Conservation (phyloP, 176 grass and related monocot species). For the Guadua angustifolia region DNA sequence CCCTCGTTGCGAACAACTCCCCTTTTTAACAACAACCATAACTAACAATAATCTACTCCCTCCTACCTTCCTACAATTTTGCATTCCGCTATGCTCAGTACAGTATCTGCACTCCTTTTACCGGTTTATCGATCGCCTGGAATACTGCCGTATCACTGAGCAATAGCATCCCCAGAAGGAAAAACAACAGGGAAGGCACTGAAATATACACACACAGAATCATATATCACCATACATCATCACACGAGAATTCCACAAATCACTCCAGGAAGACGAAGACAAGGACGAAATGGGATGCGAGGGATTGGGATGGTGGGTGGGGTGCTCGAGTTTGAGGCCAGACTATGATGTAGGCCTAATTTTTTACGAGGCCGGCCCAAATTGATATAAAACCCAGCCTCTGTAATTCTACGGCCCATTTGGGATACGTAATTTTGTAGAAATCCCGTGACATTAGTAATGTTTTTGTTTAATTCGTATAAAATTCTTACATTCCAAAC, state of each 20-base stretch:
- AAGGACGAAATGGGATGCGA: too few species aligned
- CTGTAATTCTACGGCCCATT: too few species aligned
- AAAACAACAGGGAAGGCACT: not conserved
- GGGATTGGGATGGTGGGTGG: too few species aligned
- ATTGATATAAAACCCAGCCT: too few species aligned
- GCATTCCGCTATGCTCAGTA: not conserved
- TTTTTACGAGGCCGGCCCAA: not conserved
- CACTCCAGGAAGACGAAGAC: not conserved
- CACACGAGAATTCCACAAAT: not conserved
- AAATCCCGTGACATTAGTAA: too few species aligned
- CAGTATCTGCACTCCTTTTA: not conserved
- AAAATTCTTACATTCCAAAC: too few species aligned
- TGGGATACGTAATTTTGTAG: too few species aligned
- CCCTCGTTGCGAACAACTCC: not conserved
- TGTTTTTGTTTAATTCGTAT: too few species aligned
- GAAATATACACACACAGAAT: not conserved
- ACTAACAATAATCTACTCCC: not conserved
- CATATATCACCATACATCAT: not conserved
- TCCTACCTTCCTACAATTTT: not conserved
- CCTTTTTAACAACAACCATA: not conserved
- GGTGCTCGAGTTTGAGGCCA: not conserved
- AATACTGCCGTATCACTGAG: not conserved
- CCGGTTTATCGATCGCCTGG: not conserved
- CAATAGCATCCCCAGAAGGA: not conserved
- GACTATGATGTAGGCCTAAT: too few species aligned